Evolutionary conservation across 2,329 filamentous ascomycete species (phyloP).

Genomic region (Botrytis deweyae): DNA sequence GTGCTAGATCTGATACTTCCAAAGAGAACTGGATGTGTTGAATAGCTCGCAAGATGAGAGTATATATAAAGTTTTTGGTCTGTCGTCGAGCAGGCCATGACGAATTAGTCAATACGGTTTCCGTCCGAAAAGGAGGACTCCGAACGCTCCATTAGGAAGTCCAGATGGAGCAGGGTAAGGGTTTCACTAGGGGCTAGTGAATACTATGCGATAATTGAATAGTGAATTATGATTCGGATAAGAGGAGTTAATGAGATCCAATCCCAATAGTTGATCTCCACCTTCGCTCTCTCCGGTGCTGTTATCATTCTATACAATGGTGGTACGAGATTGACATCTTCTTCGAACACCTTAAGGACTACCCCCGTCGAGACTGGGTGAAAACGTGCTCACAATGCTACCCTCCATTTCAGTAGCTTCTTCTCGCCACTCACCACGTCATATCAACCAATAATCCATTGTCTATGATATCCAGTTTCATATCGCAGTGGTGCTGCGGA

Average conservation of each 20-base stretch:
- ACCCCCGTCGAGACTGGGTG: neutral
- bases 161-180: neutral
- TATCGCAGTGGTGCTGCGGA: neutral
- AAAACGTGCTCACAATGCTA: neutral
- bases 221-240: neutral
- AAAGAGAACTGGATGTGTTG: neutral
- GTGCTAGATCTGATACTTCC: neutral
- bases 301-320: neutral
- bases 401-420: neutral
- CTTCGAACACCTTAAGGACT: neutral
- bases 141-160: constrained; percentile 8
- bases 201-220: neutral
- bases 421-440: constrained; percentile 1
- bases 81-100: neutral
- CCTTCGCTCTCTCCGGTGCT: neutral
- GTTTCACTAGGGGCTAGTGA: neutral
- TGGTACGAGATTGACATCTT: neutral
- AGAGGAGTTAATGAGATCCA: neutral
- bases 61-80: neutral
- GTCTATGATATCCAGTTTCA: neutral
- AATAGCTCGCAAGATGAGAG: neutral
- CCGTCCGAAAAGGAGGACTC: neutral
- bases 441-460: neutral
- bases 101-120: neutral
- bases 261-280: neutral